phyloP scores from a whole-genome alignment of 345 rosid genomes.

The Iberis pinnata region DNA sequence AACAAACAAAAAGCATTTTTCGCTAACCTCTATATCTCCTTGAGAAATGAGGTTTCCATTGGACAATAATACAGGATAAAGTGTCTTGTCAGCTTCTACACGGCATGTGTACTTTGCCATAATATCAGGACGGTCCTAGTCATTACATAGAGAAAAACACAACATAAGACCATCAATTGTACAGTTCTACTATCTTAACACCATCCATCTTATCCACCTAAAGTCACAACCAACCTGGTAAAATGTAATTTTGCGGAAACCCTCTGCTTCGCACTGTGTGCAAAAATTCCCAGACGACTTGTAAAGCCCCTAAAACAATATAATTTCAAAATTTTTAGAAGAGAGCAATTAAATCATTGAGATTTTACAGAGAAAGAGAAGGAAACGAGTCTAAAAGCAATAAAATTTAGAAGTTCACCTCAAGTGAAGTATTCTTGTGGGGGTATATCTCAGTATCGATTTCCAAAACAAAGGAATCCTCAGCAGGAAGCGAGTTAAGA shows the following conservation, averaged over 20 bases:
- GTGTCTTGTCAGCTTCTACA: conserved; percentile 81
- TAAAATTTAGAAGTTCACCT: conserved; percentile 37
- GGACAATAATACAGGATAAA: conserved; percentile 81
- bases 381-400: conserved; percentile 5
- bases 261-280: conserved; percentile 99
- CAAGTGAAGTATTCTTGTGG: conserved; percentile 85
- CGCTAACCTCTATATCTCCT: conserved; percentile 69
- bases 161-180: conserved; percentile 16
- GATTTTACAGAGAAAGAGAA: not conserved
- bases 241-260: conserved; percentile 86
- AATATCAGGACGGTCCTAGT: conserved; percentile 90
- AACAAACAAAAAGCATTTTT: conserved; percentile 6
- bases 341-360: not conserved
- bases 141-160: conserved; percentile 25
- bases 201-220: conserved; percentile 2
- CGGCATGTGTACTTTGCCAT: conserved; percentile 93
- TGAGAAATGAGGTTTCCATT: conserved; percentile 87
- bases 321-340: not conserved
- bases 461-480: conserved; percentile 60
- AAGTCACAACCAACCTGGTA: conserved; percentile 56
- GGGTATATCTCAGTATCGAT: conserved; percentile 80
- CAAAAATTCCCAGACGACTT: conserved; percentile 90
- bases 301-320: conserved; percentile 71
- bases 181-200: conserved; percentile 5
- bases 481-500: conserved; percentile 53